Evolutionary conservation across 2,329 filamentous ascomycete genomes (phyloP).

Genomic region (Pseudogymnoascus sp.): DNA sequence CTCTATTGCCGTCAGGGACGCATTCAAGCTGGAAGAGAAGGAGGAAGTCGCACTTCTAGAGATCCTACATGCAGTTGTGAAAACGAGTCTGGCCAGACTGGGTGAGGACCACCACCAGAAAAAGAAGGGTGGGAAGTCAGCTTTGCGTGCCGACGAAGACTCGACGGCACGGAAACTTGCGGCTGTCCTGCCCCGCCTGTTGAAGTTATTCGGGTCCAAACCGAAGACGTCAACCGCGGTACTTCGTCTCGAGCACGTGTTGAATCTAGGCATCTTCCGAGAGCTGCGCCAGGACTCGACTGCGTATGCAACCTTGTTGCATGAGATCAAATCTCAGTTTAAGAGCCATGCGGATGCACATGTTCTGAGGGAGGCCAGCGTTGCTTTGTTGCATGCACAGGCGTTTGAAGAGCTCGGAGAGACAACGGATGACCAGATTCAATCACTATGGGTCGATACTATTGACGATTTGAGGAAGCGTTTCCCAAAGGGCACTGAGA

Average conservation of each 20-base stretch:
- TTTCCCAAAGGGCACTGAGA: conserved; percentile 43
- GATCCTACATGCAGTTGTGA: conserved; percentile 75
- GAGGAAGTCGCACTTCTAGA: conserved; percentile 85
- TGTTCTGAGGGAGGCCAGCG: conserved; percentile 75
- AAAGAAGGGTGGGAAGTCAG: conserved; percentile 41
- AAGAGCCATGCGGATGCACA: conserved; percentile 80
- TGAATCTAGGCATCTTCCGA: conserved; percentile 81
- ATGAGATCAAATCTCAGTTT: conserved; percentile 92
- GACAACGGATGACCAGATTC: conserved; percentile 69
- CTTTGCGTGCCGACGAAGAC: conserved; percentile 56
- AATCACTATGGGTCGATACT: conserved; percentile 77
- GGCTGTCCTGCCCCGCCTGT: conserved; percentile 67
- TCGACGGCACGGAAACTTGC: conserved; percentile 71
- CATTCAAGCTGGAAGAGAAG: conserved; percentile 24
- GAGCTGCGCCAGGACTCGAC: conserved; percentile 80
- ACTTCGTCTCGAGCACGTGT: conserved; percentile 72
- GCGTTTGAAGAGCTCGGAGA: conserved; percentile 85
- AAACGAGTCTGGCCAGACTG: conserved; percentile 58
- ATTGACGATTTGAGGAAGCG: conserved; percentile 61
- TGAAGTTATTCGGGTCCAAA: conserved; percentile 90
- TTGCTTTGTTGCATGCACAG: conserved; percentile 75
- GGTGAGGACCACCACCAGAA: conserved; percentile 55
- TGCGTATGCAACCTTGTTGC: conserved; percentile 70
- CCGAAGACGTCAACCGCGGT: conserved; percentile 80
- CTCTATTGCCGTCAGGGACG: conserved; percentile 19